phyloP scores from a whole-genome alignment of 1,284 basidiomycete species.

The Neonothopanus nambi region DNA sequence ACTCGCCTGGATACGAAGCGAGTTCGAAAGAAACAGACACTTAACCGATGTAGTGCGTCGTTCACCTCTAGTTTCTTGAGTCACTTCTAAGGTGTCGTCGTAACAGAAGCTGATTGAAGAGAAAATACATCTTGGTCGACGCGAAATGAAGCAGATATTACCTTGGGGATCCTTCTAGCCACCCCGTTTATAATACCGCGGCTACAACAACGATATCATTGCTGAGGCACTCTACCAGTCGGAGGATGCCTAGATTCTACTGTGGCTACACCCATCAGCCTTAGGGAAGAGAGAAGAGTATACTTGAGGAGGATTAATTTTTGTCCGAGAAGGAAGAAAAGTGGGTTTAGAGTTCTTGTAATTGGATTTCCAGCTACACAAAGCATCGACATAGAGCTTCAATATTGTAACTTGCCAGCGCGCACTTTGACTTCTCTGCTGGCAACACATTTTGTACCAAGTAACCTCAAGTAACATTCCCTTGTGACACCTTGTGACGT shows the following conservation, averaged over 20 bases:
- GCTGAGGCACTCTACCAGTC: background rate
- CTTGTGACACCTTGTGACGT: too few relatives aligned
- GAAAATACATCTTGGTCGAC: conserved; percentile 45
- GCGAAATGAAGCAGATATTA: conserved; percentile 58
- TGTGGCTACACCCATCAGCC: conserved; percentile 39
- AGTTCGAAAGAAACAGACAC: conserved; percentile 65
- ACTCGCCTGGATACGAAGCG: conserved; percentile 66
- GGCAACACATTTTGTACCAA: too few relatives aligned
- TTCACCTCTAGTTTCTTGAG: conserved; percentile 19
- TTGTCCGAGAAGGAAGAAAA: conserved; percentile 23
- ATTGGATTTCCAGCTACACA: too few relatives aligned
- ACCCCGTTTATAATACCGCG: background rate
- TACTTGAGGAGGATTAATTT: too few relatives aligned
- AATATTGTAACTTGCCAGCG: too few relatives aligned
- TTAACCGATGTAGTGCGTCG: conserved; percentile 56
- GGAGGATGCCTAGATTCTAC: background rate
- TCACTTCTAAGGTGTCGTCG: conserved; percentile 24
- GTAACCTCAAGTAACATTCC: too few relatives aligned
- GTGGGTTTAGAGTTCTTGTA: too few relatives aligned
- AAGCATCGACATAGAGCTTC: too few relatives aligned
- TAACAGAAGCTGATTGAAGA: conserved; percentile 47
- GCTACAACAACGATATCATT: conserved; percentile 16
- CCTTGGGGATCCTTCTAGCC: conserved; percentile 15
- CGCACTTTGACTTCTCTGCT: too few relatives aligned
- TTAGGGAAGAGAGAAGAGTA: too few relatives aligned